phyloP scores from a whole-genome alignment of 306 rosid genomes.

The Rubus idaeus region DNA sequence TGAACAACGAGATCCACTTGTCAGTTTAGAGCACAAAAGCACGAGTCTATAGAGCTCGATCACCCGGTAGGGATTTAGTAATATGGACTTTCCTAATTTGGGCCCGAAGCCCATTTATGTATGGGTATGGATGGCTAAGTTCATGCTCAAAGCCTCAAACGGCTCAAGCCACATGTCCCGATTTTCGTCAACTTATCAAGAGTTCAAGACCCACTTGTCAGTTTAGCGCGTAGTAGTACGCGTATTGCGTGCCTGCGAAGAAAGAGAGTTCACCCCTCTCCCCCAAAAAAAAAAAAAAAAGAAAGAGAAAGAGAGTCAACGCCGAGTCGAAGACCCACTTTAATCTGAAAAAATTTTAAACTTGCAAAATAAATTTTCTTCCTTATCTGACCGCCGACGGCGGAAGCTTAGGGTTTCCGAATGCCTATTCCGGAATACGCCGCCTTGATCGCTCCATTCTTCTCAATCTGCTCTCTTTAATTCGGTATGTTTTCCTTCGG shows the following conservation, averaged over 20 bases:
- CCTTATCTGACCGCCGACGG: constrained; percentile 7
- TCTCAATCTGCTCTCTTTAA: not conserved
- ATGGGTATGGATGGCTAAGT: not conserved
- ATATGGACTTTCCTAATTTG: not conserved
- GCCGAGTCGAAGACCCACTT: not conserved
- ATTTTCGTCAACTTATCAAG: not conserved
- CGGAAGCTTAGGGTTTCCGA: constrained; percentile 5
- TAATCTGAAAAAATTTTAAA: not conserved
- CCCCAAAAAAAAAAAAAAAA: not conserved
- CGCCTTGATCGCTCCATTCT: not conserved
- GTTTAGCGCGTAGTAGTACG: not conserved
- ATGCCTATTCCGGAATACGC: not conserved
- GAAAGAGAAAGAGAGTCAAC: not conserved
- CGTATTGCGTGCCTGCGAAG: not conserved
- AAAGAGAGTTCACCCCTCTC: not conserved
- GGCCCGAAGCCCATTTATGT: not conserved
- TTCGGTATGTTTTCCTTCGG: not conserved
- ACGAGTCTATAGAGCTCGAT: too few species aligned
- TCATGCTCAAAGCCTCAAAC: not conserved
- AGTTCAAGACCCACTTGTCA: not conserved
- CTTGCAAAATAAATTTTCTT: not conserved
- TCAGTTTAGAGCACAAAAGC: too few species aligned
- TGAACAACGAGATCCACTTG: too few species aligned
- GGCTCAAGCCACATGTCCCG: not conserved
- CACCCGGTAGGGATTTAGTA: too few species aligned